Conservation (phyloP, 2,329 filamentous ascomycete genomes). For the Aspergillus tubingensis region DNA sequence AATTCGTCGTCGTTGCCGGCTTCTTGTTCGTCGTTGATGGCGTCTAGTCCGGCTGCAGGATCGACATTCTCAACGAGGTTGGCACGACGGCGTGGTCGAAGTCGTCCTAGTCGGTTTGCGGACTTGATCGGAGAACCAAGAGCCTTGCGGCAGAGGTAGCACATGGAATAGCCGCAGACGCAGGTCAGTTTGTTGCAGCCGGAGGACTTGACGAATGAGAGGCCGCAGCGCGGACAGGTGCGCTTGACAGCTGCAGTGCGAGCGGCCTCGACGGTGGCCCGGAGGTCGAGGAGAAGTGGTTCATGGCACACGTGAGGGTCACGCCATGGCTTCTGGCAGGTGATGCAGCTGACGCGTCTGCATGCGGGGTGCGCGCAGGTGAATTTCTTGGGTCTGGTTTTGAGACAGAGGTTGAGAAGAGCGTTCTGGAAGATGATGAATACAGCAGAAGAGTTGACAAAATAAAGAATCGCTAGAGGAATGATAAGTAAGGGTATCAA, state of each 20-base stretch:
- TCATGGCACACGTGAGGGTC: slow-evolving; percentile 92
- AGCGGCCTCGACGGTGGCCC: slow-evolving; percentile 86
- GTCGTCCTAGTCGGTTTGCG: slow-evolving; percentile 11
- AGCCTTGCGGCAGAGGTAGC: slow-evolving; percentile 87
- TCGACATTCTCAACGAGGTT: slow-evolving; percentile 25
- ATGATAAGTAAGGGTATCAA: slow-evolving; percentile 51
- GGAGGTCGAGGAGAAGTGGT: slow-evolving; percentile 75
- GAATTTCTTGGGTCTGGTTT: slow-evolving; percentile 74
- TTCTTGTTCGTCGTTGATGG: slow-evolving; percentile 18
- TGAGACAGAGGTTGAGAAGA: slow-evolving; percentile 67
- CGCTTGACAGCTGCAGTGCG: slow-evolving; percentile 94
- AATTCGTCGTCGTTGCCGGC: slow-evolving; percentile 7
- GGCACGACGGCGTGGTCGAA: slow-evolving; percentile 8
- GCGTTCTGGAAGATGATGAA: slow-evolving; percentile 58
- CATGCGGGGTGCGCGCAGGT: slow-evolving; percentile 72
- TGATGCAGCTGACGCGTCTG: slow-evolving; percentile 71
- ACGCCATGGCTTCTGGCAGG: slow-evolving; percentile 78
- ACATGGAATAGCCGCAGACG: slow-evolving; percentile 96
- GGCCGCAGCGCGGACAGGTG: slow-evolving; percentile 87
- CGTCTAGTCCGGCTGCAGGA: slow-evolving; percentile 48
- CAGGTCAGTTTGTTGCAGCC: slow-evolving; percentile 98
- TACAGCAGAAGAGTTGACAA: slow-evolving; percentile 56
- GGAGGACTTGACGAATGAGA: slow-evolving; percentile 86
- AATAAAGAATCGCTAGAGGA: slow-evolving; percentile 57
- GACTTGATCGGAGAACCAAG: slow-evolving; percentile 32